Base-by-base conservation (phyloP, 1,139 yeast genomes). In the Blastobotrys persicus region DNA sequence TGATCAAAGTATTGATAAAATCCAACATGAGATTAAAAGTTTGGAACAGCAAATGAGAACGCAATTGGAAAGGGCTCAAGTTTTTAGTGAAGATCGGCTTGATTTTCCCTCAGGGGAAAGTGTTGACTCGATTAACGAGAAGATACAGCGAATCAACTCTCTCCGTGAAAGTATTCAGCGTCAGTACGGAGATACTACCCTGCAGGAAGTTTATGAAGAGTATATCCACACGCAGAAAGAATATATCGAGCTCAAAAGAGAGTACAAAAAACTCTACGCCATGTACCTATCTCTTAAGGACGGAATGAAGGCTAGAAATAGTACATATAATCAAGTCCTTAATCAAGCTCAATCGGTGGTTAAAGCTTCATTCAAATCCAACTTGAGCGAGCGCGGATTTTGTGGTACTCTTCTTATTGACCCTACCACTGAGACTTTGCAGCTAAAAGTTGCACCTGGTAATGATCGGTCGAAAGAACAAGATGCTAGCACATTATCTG, bases 401-500 rank as follows among this genome's bases (percentile, higher is more conserved):
- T 75, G 77, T 14, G 98, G 98, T 12, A 73, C 76, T 35, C 71
- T 92, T 42, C 71, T 72, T 9, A 83, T 91, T 63, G 85, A 85
- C 56, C 79, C 77, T 51, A 70, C 68, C 2, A 70, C 73, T n/a
- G 74, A 75, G 64, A 57, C 52, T 37, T 56, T 71, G 18, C 50
- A 45, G 9, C 53, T 68, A 33, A 47, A 48, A 17, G 64, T 68
- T 9, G 57, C 57, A 23, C 60, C 64, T 3, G 54, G 57, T 17
- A 59, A 81, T 31, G 83, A 89, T 0, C 78, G 80, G 51, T 77
- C 74, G 44, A 83, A 79, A 52, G 77, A 75, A 40, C 74, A 96
- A 59, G 81, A 85, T 37, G 88, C 88, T 12, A 88, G 83, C 55
- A 85, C 96, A 0, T 75, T 92, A 32, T 88, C 97, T 1, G 99